A percentile compares a stretch with the other conserved stretches of the same genome.
phyloP scores from a whole-genome alignment of 139 green algal species.

The Chlorella sp. region DNA sequence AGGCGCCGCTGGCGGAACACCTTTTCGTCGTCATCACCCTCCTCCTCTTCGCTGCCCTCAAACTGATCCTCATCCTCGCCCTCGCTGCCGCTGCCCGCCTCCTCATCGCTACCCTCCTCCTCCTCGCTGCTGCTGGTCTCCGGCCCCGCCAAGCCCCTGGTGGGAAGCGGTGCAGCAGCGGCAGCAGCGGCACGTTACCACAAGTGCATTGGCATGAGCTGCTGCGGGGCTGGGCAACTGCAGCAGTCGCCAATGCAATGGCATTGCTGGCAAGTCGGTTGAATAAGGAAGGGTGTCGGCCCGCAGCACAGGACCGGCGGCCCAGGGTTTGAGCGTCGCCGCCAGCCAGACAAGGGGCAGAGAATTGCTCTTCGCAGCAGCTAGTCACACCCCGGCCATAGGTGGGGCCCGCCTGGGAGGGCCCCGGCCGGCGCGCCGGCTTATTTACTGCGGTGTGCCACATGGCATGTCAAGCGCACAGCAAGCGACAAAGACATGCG shows the following conservation, averaged over 20 bases:
- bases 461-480: too few relatives aligned
- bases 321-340: conserved; percentile 2
- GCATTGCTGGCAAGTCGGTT: too few relatives aligned
- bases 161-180: neutral
- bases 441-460: conserved; percentile 25
- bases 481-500: too few relatives aligned
- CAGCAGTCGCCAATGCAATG: neutral
- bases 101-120: conserved; percentile 30
- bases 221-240: neutral
- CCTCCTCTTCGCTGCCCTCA: conserved; percentile 23
- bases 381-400: conserved; percentile 32
- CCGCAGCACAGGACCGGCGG: conserved; percentile 30
- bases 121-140: conserved; percentile 42
- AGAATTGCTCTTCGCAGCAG: conserved; percentile 7
- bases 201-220: too few relatives aligned
- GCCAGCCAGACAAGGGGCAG: conserved; percentile 32
- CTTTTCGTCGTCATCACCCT: conserved; percentile 42
- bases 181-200: neutral
- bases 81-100: neutral
- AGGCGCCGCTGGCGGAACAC: conserved; percentile 7
- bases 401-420: conserved; percentile 24
- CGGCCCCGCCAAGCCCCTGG: conserved; percentile 46
- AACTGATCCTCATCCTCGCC: conserved; percentile 18
- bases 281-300: neutral
- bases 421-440: conserved; percentile 30